Evolutionary conservation across 352 stramenopile genomes (phyloP).

Genomic region (Lagenidium giganteum): DNA sequence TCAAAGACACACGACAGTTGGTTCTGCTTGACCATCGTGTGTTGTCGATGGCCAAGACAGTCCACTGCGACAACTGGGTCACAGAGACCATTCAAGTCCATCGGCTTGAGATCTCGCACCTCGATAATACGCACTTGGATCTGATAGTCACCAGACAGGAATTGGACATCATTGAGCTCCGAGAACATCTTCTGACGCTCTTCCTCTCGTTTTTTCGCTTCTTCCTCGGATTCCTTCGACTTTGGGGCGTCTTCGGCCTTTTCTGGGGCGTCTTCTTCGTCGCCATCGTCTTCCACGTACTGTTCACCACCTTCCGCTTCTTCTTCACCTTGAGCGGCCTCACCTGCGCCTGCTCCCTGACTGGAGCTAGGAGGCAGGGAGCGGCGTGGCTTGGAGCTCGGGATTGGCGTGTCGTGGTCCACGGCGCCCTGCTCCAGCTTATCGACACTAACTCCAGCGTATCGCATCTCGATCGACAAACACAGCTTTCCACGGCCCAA

Average conservation of each 20-base stretch:
- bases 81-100: conserved; percentile 79
- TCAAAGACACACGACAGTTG: conserved; percentile 88
- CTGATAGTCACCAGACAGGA: conserved; percentile 82
- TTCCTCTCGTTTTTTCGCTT: conserved; percentile 59
- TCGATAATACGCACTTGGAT: conserved; percentile 87
- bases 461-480: conserved; percentile 49
- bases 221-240: conserved; percentile 37
- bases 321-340: neutral
- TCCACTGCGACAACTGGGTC: conserved; percentile 87
- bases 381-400: conserved; percentile 28
- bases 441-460: conserved; percentile 45
- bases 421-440: conserved; percentile 66
- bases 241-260: conserved; percentile 27
- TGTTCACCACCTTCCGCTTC: conserved; percentile 7
- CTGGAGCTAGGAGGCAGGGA: conserved; percentile 2
- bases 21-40: conserved; percentile 81
- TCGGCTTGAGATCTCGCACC: conserved; percentile 85
- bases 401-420: conserved; percentile 56
- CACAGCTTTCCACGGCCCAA: conserved; percentile 55
- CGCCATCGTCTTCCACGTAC: conserved; percentile 22
- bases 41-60: conserved; percentile 72
- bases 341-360: neutral
- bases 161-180: conserved; percentile 69
- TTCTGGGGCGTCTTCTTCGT: conserved; percentile 30
- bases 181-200: conserved; percentile 72